Evolutionary conservation across 2,329 filamentous ascomycete genomes (phyloP).

Genomic region (Fonsecaea monophora): DNA sequence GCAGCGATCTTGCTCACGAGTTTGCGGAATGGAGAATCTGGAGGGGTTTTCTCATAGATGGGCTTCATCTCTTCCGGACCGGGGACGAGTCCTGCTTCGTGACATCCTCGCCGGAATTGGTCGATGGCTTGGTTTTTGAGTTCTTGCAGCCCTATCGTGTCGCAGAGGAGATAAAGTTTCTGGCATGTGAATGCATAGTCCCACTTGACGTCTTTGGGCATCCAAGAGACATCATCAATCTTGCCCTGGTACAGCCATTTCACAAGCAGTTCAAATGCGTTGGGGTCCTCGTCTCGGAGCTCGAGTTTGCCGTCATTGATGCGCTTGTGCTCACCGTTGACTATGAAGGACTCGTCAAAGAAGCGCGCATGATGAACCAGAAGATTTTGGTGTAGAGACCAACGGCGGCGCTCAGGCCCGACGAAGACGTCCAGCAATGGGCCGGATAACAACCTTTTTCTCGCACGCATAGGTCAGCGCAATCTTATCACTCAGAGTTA

Average conservation of each 20-base stretch:
- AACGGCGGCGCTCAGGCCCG: slow-evolving; percentile 55
- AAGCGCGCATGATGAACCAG: slow-evolving; percentile 61
- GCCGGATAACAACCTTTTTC: slow-evolving; percentile 58
- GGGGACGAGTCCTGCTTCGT: slow-evolving; percentile 59
- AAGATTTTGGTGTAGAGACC: slow-evolving; percentile 61
- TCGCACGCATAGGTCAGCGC: slow-evolving; percentile 29
- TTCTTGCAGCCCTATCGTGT: slow-evolving; percentile 58
- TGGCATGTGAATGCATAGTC: slow-evolving; percentile 62
- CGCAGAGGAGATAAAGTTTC: slow-evolving; percentile 60
- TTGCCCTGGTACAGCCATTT: slow-evolving; percentile 64
- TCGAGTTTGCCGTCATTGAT: slow-evolving; percentile 51
- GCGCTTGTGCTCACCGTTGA: slow-evolving; percentile 43
- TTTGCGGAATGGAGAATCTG: slow-evolving; percentile 56
- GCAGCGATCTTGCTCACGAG: slow-evolving; percentile 63
- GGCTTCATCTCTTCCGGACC: slow-evolving; percentile 62
- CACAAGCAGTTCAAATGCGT: slow-evolving; percentile 61
- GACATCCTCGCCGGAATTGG: slow-evolving; percentile 59
- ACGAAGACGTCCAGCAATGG: slow-evolving; percentile 60
- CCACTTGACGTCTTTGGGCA: slow-evolving; percentile 58
- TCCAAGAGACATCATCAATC: slow-evolving; percentile 57
- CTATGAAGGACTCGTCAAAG: slow-evolving; percentile 48
- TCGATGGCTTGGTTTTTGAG: slow-evolving; percentile 63
- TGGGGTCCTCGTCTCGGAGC: slow-evolving; percentile 57
- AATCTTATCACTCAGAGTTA: slow-evolving; percentile 18
- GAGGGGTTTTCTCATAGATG: slow-evolving; percentile 57